Percentiles rank a stretch among this genome's conserved stretches.
Conservation (phyloP, 306 rosid genomes). For the Lagenaria siceraria region DNA sequence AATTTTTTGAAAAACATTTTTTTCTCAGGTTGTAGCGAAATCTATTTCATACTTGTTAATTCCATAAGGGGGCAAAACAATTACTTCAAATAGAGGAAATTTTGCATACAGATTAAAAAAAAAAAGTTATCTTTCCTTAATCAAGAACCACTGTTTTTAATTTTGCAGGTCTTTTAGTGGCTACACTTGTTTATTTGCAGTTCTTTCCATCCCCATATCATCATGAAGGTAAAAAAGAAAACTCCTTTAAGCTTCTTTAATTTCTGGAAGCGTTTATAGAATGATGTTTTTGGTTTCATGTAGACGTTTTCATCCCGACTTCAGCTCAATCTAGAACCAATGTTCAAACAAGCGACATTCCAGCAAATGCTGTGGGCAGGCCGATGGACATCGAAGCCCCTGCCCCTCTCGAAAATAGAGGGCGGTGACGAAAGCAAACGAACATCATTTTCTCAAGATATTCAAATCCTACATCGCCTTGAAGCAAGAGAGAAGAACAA, state of each 20-base stretch:
- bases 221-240: neutral
- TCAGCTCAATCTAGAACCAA: neutral
- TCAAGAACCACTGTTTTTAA: neutral
- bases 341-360: neutral
- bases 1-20: too few species aligned
- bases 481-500: neutral
- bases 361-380: neutral
- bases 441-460: neutral
- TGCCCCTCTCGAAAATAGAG: neutral
- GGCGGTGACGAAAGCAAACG: neutral
- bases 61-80: too few species aligned
- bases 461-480: neutral
- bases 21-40: too few species aligned
- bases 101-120: too few species aligned
- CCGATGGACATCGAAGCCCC: neutral
- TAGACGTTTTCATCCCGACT: neutral
- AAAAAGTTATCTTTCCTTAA: too few species aligned
- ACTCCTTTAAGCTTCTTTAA: neutral
- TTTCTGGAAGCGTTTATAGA: neutral
- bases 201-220: neutral
- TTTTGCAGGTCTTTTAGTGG: conserved; percentile 2
- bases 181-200: neutral
- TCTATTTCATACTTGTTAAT: too few species aligned
- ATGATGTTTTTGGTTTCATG: neutral
- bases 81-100: too few species aligned